These are phyloP conservation scores for Thalassia testudinum DNA, from an alignment of 116 monocot genomes.

Conservation along the genomic window DNA sequence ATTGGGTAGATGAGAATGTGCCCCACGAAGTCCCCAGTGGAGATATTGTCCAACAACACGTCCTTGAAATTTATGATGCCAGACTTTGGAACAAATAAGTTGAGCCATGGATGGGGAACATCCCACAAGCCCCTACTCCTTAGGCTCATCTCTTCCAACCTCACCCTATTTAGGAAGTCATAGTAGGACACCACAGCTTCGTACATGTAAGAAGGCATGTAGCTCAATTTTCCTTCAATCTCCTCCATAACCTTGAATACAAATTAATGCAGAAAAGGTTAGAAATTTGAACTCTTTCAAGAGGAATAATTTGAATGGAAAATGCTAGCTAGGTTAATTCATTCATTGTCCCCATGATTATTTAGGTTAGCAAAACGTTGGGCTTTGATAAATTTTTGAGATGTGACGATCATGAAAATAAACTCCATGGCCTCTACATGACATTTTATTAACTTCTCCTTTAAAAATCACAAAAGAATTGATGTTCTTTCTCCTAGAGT, in stretches of 20 bases:
- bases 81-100: constrained; percentile 55
- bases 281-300: neutral
- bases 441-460: too few species aligned
- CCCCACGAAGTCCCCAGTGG: constrained; percentile 35
- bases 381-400: too few species aligned
- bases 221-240: constrained; percentile 26
- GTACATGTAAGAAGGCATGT: constrained; percentile 35
- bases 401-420: too few species aligned
- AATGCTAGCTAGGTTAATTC: neutral
- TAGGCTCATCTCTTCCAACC: constrained; percentile 34
- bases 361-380: too few species aligned
- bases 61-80: constrained; percentile 39
- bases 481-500: too few species aligned
- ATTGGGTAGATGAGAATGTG: constrained; percentile 62
- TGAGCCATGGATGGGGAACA: constrained; percentile 74
- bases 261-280: neutral
- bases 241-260: constrained; percentile 38
- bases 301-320: neutral
- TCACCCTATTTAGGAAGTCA: constrained; percentile 65
- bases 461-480: too few species aligned
- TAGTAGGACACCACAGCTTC: constrained; percentile 49
- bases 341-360: neutral
- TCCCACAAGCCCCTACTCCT: constrained; percentile 52
- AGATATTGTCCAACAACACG: constrained; percentile 39
- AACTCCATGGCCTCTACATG: too few species aligned